Percentiles rank a stretch among this genome's conserved stretches.
Conservation (phyloP, 2,329 filamentous ascomycete species). For the Pestalotiopsis sp. region DNA sequence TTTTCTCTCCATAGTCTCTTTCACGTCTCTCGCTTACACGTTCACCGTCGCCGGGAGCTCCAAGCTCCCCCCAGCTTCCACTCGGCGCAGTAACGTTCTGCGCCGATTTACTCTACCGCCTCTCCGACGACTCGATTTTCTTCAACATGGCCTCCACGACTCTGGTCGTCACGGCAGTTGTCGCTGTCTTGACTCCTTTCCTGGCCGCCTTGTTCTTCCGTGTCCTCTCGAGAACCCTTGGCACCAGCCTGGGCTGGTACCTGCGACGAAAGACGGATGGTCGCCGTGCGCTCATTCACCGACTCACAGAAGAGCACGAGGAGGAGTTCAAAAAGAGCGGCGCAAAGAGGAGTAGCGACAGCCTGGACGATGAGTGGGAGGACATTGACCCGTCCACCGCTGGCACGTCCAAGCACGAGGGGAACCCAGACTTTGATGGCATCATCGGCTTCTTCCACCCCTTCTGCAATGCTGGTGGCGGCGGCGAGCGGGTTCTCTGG, state of each 20-base stretch:
- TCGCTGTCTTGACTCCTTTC: conserved; percentile 30
- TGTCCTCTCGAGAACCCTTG: conserved; percentile 39
- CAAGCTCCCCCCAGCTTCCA: neutral
- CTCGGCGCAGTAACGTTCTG: neutral
- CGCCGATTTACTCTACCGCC: neutral
- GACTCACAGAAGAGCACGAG: conserved; percentile 49
- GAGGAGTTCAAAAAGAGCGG: conserved; percentile 33
- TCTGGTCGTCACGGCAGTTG: conserved; percentile 26
- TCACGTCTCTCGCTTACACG: neutral
- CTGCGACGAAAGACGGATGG: conserved; percentile 66
- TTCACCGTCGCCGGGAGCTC: neutral
- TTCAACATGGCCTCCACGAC: conserved; percentile 26
- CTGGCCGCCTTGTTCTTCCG: conserved; percentile 31
- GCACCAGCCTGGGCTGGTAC: conserved; percentile 58
- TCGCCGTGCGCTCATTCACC: conserved; percentile 59
- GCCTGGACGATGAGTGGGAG: conserved; percentile 68
- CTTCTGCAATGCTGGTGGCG: conserved; percentile 96
- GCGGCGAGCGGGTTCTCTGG: conserved; percentile 95
- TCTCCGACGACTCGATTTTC: neutral
- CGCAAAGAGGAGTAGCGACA: conserved; percentile 32
- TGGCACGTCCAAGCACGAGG: conserved; percentile 39
- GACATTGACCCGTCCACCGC: conserved; percentile 57
- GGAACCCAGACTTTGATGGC: conserved; percentile 71
- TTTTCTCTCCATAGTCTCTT: neutral
- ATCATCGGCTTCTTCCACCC: conserved; percentile 97